These are phyloP conservation scores for Pseudocercospora cruenta DNA, from an alignment of 2,329 filamentous ascomycete species.

Conservation along the genomic window DNA sequence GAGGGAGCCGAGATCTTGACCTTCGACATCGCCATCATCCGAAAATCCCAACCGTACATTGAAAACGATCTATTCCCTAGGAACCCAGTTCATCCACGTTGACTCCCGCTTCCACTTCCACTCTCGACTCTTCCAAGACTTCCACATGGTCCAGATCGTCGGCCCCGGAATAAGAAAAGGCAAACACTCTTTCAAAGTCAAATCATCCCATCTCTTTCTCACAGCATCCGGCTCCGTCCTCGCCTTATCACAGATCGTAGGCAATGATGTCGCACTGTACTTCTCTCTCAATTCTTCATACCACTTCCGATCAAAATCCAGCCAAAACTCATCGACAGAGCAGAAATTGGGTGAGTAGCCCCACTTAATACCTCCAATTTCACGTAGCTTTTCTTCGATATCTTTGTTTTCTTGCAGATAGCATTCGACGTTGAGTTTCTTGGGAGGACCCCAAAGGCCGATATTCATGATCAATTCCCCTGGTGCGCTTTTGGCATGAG, in stretches of 20 bases:
- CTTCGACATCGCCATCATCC: no score
- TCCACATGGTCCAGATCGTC: not conserved
- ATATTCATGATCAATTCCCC: conserved; percentile 51
- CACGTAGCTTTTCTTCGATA: conserved; percentile 69
- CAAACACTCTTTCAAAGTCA: conserved; percentile 3
- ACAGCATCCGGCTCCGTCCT: conserved; percentile 36
- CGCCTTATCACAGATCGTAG: conserved; percentile 72
- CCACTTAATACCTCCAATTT: conserved; percentile 80
- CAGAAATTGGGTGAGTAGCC: conserved; percentile 88
- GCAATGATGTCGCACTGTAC: conserved; percentile 64
- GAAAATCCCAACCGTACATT: no score
- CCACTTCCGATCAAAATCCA: conserved; percentile 60
- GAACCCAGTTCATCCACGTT: conserved; percentile 18
- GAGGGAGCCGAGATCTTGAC: no score
- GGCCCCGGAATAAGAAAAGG: conserved; percentile 1
- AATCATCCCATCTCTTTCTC: not conserved
- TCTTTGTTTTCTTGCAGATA: conserved; percentile 71
- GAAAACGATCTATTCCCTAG: not conserved
- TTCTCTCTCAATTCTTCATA: conserved; percentile 66
- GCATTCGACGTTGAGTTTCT: conserved; percentile 32
- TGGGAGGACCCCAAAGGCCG: conserved; percentile 72
- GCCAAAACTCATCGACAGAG: conserved; percentile 70
- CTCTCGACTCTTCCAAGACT: conserved; percentile 10
- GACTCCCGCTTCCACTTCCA: conserved; percentile 15
- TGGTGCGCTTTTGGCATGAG: not conserved